Evolutionary conservation across 2,329 filamentous ascomycete species (phyloP), one percentile per base, ranked within the genome.

Genomic region (Pezicula radicicola): DNA sequence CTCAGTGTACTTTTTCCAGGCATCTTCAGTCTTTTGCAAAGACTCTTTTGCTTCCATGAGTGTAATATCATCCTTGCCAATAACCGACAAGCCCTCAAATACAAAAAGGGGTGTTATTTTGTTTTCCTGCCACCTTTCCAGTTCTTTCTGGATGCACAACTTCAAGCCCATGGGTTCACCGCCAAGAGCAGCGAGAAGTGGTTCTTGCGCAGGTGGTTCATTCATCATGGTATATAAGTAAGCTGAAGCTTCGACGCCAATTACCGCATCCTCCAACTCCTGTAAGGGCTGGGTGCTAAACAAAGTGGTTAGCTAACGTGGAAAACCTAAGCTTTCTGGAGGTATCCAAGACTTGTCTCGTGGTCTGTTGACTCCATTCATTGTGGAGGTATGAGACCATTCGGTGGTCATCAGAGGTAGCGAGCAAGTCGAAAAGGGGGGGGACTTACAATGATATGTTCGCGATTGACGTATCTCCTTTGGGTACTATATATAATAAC

Each of bases 231-330:
- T 84, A 68, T 87, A 81, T 58, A 99, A 82, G 70, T 94, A 97
- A 71, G 95, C 88, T 49, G 89, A 87, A 51, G 93, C 94, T 75
- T 97, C 92, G 64, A 97, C 85, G 58, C 87, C 92, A 63, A 97
- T 81, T 49, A 86, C 81, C 54, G 83, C 83, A 67, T 86, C 87
- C 66, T 88, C 83, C 61, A 97, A 78, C 56, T 89, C 82, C 55
- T 85, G 78, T 60, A 95, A 71, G 53, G 84, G 76, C 61, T 84
- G 59, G 21, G 50, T 49, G n/a, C 59, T 63, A 33, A 19, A n/a
- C 41, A 18, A 19, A 12, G 13, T 36, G 43, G 43, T 44, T 19
- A 48, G 36, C 16, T 25, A 33, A 33, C 9, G 30, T 33, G 9
- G 9, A 33, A 30, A 33, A 10, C 7, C 9, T 10, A 13, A 13